Conservation (phyloP, 2,329 filamentous ascomycete species). For the Cordyceps sp. region DNA sequence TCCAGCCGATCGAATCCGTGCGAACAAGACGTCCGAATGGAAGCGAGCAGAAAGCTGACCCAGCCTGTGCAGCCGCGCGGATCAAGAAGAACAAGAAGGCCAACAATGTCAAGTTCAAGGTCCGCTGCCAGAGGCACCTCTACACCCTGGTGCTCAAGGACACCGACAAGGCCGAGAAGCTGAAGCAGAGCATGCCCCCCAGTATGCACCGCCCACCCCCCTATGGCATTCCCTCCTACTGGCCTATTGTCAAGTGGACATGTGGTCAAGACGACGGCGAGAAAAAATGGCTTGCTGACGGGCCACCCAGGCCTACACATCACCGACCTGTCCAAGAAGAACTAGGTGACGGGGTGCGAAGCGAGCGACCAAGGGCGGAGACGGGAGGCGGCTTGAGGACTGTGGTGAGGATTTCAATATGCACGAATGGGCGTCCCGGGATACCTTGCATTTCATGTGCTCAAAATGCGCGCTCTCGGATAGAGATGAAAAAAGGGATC, state of each 20-base stretch:
- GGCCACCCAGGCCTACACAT: conserved; percentile 27
- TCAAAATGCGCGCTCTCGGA: conserved; percentile 20
- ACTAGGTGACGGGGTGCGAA: conserved; percentile 13
- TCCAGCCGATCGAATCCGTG: conserved; percentile 2
- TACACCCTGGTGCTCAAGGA: conserved; percentile 99
- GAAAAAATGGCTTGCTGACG: not conserved
- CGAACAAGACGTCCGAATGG: too few species aligned
- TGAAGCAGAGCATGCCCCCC: conserved; percentile 96
- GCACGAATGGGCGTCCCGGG: conserved; percentile 37
- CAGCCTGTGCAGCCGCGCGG: conserved; percentile 47
- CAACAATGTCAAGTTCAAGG: conserved; percentile 99
- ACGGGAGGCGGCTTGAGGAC: conserved; percentile 7
- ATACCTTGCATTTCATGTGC: conserved; percentile 34
- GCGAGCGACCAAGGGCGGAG: too few species aligned
- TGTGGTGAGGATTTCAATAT: conserved; percentile 12
- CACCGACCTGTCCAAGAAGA: conserved; percentile 40
- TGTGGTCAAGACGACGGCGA: too few species aligned
- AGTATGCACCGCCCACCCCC: too few species aligned
- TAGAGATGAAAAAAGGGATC: conserved; percentile 20
- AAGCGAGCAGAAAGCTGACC: conserved; percentile 11
- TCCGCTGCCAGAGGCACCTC: conserved; percentile 89
- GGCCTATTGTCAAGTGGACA: too few species aligned
- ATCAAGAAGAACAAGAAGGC: conserved; percentile 92
- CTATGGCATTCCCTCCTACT: too few species aligned
- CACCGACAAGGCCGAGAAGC: conserved; percentile 98